Evolutionary conservation across 1,284 basidiomycete genomes (phyloP).

Genomic region (Ustilago bromivora): DNA sequence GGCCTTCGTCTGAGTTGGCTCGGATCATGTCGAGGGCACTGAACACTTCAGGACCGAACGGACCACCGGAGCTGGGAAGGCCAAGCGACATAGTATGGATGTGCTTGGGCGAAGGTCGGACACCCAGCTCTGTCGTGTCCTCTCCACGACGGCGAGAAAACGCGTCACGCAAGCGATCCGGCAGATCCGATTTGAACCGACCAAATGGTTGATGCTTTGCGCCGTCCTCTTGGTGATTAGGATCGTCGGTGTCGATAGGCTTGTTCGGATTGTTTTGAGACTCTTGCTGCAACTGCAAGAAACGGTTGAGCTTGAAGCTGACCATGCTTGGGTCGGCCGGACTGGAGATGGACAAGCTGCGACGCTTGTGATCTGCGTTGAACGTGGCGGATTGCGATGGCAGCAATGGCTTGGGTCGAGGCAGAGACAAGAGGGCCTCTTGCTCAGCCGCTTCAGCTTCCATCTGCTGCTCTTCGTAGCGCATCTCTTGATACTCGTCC

Average conservation of each 20-base stretch:
- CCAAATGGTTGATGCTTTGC: slow-evolving; percentile 12
- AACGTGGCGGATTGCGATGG: slow-evolving; percentile 15
- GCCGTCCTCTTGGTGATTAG: not conserved
- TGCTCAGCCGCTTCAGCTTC: slow-evolving; percentile 21
- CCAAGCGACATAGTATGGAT: slow-evolving; percentile 60
- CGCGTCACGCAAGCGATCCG: slow-evolving; percentile 34
- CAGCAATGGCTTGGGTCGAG: slow-evolving; percentile 12
- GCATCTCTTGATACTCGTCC: slow-evolving; percentile 55
- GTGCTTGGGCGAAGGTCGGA: slow-evolving; percentile 21
- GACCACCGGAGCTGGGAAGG: slow-evolving; percentile 52
- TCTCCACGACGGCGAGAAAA: slow-evolving; percentile 35
- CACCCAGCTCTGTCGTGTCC: slow-evolving; percentile 9
- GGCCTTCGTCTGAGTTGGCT: slow-evolving; percentile 39
- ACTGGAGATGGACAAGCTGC: slow-evolving; percentile 51
- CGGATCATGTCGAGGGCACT: slow-evolving; percentile 57
- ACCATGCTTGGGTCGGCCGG: slow-evolving; percentile 55
- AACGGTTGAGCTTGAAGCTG: slow-evolving; percentile 52
- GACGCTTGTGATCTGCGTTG: slow-evolving; percentile 12
- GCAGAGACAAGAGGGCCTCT: not conserved
- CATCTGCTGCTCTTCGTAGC: slow-evolving; percentile 41
- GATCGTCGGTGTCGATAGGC: not conserved
- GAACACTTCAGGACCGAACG: slow-evolving; percentile 56
- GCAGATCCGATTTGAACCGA: slow-evolving; percentile 31
- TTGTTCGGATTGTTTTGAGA: slow-evolving; percentile 13
- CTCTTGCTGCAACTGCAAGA: slow-evolving; percentile 49